phyloP scores from a whole-genome alignment of 208 protist genomes.

The Herpetomonas samuelpessoai region DNA sequence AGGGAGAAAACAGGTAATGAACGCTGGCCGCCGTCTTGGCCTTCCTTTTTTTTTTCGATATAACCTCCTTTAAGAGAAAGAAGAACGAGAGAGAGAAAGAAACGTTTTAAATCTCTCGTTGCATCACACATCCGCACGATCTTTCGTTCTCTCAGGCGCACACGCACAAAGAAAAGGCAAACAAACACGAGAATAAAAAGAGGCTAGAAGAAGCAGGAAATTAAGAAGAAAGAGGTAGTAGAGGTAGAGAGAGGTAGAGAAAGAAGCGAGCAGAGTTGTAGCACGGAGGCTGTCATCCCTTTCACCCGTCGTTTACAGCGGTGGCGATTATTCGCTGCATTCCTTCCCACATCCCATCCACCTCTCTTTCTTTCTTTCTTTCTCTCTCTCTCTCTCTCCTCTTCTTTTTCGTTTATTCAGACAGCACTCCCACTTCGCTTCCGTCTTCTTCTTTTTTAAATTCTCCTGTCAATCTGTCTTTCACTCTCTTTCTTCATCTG shows the following conservation, averaged over 20 bases:
- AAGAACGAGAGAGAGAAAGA: too few species aligned
- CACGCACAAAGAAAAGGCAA: not conserved
- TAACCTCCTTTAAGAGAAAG: too few species aligned
- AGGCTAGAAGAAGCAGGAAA: too few species aligned
- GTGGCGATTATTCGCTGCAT: not conserved
- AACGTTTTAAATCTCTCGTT: conserved; percentile 2
- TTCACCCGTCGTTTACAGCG: not conserved
- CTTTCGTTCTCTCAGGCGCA: not conserved
- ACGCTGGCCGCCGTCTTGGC: too few species aligned
- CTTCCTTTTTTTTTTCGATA: too few species aligned
- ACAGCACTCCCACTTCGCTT: not conserved
- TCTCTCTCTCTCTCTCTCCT: not conserved
- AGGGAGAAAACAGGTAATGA: too few species aligned
- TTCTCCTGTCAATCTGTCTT: too few species aligned
- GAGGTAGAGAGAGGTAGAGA: not conserved
- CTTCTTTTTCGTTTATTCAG: conserved; percentile 4
- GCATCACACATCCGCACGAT: not conserved
- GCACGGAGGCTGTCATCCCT: too few species aligned
- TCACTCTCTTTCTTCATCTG: too few species aligned
- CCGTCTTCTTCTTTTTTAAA: conserved; percentile 5
- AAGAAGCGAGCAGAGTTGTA: too few species aligned
- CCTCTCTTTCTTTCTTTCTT: conserved; percentile 3
- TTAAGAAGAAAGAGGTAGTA: not conserved
- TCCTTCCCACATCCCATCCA: not conserved
- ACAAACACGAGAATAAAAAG: not conserved